Evolutionary conservation across 2,329 filamentous ascomycete genomes (phyloP).

Genomic region (Epichloe bromicola): DNA sequence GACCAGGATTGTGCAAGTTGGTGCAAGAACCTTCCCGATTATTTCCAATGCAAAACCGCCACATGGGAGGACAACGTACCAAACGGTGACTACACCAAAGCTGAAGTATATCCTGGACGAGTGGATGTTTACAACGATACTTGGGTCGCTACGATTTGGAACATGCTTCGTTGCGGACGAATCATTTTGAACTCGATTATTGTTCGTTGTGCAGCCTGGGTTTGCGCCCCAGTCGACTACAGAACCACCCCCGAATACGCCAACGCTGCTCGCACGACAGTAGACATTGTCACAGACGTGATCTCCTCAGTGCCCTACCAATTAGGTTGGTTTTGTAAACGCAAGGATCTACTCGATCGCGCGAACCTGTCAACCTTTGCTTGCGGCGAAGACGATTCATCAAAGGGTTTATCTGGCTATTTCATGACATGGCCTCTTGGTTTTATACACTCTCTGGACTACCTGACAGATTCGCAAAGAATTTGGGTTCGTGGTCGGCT

Average conservation of each 20-base stretch:
- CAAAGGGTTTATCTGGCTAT: slow-evolving; percentile 44
- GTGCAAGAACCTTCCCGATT: slow-evolving; percentile 35
- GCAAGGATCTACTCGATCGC: slow-evolving; percentile 26
- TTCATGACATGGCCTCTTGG: slow-evolving; percentile 47
- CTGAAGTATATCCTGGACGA: slow-evolving; percentile 46
- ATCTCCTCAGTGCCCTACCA: slow-evolving; percentile 49
- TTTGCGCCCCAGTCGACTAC: slow-evolving; percentile 47
- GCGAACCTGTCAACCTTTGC: slow-evolving; percentile 32
- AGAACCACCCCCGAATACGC: slow-evolving; percentile 50
- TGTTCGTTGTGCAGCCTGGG: slow-evolving; percentile 48
- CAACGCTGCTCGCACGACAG: slow-evolving; percentile 35
- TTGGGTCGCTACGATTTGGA: slow-evolving; percentile 45
- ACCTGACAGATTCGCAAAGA: slow-evolving; percentile 44
- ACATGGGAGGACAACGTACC: slow-evolving; percentile 44
- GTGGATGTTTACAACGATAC: slow-evolving; percentile 47
- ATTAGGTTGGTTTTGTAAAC: slow-evolving; percentile 43
- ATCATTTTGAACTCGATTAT: slow-evolving; percentile 42
- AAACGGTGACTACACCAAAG: slow-evolving; percentile 35
- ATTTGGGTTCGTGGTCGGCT: slow-evolving; percentile 42
- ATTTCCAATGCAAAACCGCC: slow-evolving; percentile 38
- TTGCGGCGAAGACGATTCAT: slow-evolving; percentile 34
- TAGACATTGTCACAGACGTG: slow-evolving; percentile 43
- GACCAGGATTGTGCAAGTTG: slow-evolving; percentile 40
- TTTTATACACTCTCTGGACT: slow-evolving; percentile 42
- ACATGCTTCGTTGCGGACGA: slow-evolving; percentile 39